Conservation (phyloP, 306 rosid species). For the Adenanthera pavonina region DNA sequence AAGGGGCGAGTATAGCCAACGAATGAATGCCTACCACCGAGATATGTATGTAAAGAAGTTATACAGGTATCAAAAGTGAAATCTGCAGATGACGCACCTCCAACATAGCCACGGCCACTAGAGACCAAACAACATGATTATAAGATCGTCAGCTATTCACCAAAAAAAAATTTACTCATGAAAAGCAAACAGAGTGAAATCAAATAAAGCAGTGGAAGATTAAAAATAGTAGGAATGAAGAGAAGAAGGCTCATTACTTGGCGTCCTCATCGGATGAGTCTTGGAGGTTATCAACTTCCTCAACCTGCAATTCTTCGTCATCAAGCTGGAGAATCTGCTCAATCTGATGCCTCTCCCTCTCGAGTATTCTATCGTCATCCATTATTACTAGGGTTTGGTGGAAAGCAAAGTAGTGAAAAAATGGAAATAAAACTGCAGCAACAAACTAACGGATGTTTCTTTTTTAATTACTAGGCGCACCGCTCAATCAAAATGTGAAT, state of each 20-base stretch:
- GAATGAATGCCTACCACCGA: constrained; percentile 70
- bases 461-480: not conserved
- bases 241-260: constrained; percentile 48
- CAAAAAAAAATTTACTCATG: not conserved
- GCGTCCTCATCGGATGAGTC: constrained; percentile 56
- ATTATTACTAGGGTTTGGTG: constrained; percentile 36
- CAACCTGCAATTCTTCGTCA: constrained; percentile 77
- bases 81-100: constrained; percentile 41
- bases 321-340: constrained; percentile 90
- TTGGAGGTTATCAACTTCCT: constrained; percentile 71
- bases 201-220: not conserved
- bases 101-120: constrained; percentile 46
- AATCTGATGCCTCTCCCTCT: constrained; percentile 82
- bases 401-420: not conserved
- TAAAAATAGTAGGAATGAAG: not conserved
- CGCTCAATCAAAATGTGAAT: not conserved
- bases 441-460: not conserved
- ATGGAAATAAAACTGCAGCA: not conserved
- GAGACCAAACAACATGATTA: constrained; percentile 30
- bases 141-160: not conserved
- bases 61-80: constrained; percentile 60
- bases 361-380: constrained; percentile 64
- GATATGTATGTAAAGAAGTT: constrained; percentile 85
- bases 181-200: not conserved
- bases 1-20: not conserved